A percentile compares a stretch with the other conserved stretches of the same genome.
Conservation (phyloP, 208 protist species). For the Willaertia magna region DNA sequence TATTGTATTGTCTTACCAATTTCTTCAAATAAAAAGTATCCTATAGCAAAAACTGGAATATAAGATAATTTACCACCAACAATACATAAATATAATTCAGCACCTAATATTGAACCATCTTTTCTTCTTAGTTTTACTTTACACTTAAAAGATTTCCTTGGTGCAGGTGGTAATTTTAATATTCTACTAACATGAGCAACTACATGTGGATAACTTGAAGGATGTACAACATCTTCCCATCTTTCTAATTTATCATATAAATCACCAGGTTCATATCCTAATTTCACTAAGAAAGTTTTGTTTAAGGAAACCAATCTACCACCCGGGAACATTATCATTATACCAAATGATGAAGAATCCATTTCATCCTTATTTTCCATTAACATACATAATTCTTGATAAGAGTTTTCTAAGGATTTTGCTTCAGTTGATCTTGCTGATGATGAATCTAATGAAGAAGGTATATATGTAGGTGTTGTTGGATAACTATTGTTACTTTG, state of each 20-base stretch:
- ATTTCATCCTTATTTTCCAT: slow-evolving; percentile 7
- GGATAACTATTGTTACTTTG: not conserved
- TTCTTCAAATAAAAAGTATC: not conserved
- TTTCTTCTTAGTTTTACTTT: not conserved
- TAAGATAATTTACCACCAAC: not conserved
- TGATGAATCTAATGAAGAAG: not conserved
- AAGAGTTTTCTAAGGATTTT: not conserved
- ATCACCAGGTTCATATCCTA: not conserved
- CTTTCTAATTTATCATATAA: not conserved
- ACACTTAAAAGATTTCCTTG: not conserved
- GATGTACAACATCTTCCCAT: slow-evolving; percentile 9
- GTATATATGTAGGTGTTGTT: not conserved
- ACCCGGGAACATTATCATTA: not conserved
- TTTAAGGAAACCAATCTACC: not conserved
- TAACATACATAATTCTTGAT: not conserved
- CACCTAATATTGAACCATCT: not conserved
- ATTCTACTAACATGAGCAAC: not conserved
- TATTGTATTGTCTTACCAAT: too few relatives aligned
- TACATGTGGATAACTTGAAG: not conserved
- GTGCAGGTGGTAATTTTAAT: not conserved
- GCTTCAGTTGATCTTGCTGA: not conserved
- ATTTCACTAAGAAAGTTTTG: not conserved
- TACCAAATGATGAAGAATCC: not conserved
- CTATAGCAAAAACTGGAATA: not conserved
- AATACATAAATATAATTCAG: not conserved